Base-by-base conservation (phyloP, 2,329 filamentous ascomycete genomes). In the Fusarium graminum region DNA sequence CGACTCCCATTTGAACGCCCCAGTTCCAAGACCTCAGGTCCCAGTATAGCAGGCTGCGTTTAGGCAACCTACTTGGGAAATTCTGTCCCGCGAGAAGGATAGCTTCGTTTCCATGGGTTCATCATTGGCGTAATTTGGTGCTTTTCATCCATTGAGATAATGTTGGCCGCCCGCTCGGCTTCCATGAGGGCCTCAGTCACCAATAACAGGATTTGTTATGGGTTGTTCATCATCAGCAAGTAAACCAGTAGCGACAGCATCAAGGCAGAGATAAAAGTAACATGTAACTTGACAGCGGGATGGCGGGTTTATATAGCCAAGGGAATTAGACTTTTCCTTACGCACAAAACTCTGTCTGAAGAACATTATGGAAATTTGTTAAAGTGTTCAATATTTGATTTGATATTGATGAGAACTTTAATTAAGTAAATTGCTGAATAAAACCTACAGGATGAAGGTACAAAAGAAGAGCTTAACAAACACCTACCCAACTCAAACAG, bases 401-500 rank as follows among this genome's bases (percentile, higher is more conserved):
- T n/a, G 34, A 17, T 6, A 6, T n/a, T 16, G 7, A 36, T 9
- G 16, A n/a, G n/a, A 36, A n/a, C 34, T 10, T 36, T n/a, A n/a
- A 36, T 36, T 36, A 36, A 12, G 32, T n/a, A 3, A 16, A 30
- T 29, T 16, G 10, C 13, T 16, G 6, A 8, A 9, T 5, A 17
- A n/a, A 13, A 11, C 26, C 7, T 13, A 9, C 11, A n/a, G 26
- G 11, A 22, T 19, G 38, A 32, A 16, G 10, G 13, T 42, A 39
- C 13, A 10, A 38, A 13, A 19, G 41, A 12, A 32, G 30, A 25
- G 7, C 28, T 14, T 17, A n/a, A 25, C 13, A 26, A n/a, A 40
- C 19, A 17, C 16, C 6, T 32, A 4, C 26, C 19, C 10, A 14
- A 22, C 22, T 65, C 30, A 70, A 42, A 64, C 68, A 44, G 46